Evolutionary conservation across 164 flowering plant genomes (phyloP).

Genomic region (Aristolochia californica): DNA sequence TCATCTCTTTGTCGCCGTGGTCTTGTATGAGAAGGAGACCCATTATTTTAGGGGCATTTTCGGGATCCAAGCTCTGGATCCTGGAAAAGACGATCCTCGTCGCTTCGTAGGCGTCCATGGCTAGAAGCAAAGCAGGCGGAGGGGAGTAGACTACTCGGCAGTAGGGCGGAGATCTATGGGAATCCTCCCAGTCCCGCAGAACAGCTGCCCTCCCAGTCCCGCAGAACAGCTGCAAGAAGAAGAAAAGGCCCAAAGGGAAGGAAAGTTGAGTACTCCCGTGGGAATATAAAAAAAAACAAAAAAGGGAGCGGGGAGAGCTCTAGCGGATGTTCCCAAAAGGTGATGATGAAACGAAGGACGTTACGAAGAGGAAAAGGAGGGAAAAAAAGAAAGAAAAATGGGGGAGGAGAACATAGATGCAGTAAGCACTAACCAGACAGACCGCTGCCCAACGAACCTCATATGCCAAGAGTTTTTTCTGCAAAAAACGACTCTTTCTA

Average conservation of each 20-base stretch:
- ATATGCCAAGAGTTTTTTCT: no score
- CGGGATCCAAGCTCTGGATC: slow-evolving; percentile 73
- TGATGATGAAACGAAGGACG: no score
- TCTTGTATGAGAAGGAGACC: slow-evolving; percentile 77
- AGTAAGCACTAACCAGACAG: background rate
- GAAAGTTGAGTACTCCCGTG: slow-evolving; percentile 25
- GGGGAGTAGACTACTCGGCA: background rate
- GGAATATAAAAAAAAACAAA: no score
- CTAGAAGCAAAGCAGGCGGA: background rate
- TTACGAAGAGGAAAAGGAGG: slow-evolving; percentile 1
- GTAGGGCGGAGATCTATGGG: slow-evolving; percentile 3
- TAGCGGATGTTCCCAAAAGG: no score
- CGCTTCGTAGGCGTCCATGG: slow-evolving; percentile 88
- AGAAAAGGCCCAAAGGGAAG: slow-evolving; percentile 6
- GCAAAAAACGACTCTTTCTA: no score
- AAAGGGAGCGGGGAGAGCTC: no score
- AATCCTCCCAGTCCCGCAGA: slow-evolving; percentile 2
- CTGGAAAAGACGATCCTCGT: slow-evolving; percentile 73
- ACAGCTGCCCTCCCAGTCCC: no score
- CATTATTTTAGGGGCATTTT: slow-evolving; percentile 85
- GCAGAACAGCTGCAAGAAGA: slow-evolving; percentile 5
- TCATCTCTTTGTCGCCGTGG: slow-evolving; percentile 93
- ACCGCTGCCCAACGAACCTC: background rate
- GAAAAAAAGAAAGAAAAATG: background rate
- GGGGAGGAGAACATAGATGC: background rate